These are phyloP conservation scores for Leccinum subspadiceum DNA, from an alignment of 1,284 basidiomycete species.

Conservation along the genomic window DNA sequence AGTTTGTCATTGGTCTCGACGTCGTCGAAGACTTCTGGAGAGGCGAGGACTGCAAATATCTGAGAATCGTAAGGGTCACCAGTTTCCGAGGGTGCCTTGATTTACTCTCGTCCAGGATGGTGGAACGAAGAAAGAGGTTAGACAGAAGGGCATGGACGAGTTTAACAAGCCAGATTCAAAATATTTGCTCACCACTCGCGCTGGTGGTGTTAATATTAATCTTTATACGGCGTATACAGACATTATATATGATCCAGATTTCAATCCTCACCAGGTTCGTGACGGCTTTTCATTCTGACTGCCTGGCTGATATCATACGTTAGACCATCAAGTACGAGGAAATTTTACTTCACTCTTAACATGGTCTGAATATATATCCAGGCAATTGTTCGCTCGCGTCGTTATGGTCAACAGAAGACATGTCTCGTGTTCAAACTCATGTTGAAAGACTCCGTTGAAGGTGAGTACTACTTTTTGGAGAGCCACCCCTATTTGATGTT, in stretches of 20 bases:
- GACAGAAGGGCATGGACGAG: conserved; percentile 93
- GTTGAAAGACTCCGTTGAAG: conserved; percentile 88
- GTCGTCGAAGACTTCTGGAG: conserved; percentile 90
- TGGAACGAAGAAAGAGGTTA: conserved; percentile 79
- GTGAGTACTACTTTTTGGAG: conserved; percentile 36
- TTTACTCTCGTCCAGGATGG: conserved; percentile 65
- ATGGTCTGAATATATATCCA: conserved; percentile 33
- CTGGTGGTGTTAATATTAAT: conserved; percentile 96
- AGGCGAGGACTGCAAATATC: conserved; percentile 87
- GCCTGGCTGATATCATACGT: conserved; percentile 4
- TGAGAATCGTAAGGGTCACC: conserved; percentile 71
- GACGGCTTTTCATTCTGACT: not conserved
- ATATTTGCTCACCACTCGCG: conserved; percentile 89
- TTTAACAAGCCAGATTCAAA: conserved; percentile 89
- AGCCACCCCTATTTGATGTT: conserved; percentile 5
- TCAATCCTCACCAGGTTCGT: conserved; percentile 86
- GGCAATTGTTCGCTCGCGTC: conserved; percentile 89
- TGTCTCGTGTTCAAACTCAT: conserved; percentile 91
- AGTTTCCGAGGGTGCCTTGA: not conserved
- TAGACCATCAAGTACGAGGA: conserved; percentile 47
- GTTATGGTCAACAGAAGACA: conserved; percentile 79
- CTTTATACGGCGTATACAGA: conserved; percentile 88
- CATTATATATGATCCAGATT: conserved; percentile 91
- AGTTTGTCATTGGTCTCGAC: conserved; percentile 92
- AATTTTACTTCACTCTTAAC: conserved; percentile 6